Evolutionary conservation across 2,329 filamentous ascomycete genomes (phyloP), one percentile per base, ranked within the genome.

Genomic region (Botrytis squamosa): DNA sequence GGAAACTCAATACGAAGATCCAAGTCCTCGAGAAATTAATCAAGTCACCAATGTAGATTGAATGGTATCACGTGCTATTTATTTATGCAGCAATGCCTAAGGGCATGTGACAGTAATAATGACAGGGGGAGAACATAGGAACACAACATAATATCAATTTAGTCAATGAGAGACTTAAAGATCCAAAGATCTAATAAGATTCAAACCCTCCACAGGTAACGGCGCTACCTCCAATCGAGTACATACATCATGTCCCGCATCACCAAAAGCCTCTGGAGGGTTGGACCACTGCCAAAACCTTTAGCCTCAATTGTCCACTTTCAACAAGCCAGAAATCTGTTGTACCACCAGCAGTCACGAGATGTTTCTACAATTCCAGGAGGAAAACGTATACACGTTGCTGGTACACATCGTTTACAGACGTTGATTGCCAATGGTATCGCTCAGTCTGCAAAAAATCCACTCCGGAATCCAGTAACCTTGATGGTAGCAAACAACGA

Each of bases 271-370:
- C 65, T 68, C 49, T 68, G 65, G 49, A 42, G 49, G 49, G 25
- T n/a, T 57, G 65, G 65, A 10, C 49, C 65, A 49, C 46, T 55
- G 25, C 49, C 65, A 67, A 67, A 55, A 29, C 46, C 65, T 55
- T 14, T 40, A 40, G 36, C 65, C 33, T 67, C 46, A 57, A 18
- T 16, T 22, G 36, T 55, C 36, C 49, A 57, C 36, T 40, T 57
- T 68, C 65, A 38, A 42, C 65, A 68, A 33, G 5, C 49, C 33
- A 36, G 65, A 29, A 57, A 22, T n/a, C 49, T 40, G 20, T 57
- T 68, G 49, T 42, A 42, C 18, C 65, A 55, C 55, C 46, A 55
- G n/a, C 46, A 68, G n/a, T 68, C 65, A 42, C 65, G 65, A 42
- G 36, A 57, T 38, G 22, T 57, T 42, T 68, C 65, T 33, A 42